Evolutionary conservation across 495 filamentous ascomycete species (phyloP).

Genomic region (Niebla homalea): DNA sequence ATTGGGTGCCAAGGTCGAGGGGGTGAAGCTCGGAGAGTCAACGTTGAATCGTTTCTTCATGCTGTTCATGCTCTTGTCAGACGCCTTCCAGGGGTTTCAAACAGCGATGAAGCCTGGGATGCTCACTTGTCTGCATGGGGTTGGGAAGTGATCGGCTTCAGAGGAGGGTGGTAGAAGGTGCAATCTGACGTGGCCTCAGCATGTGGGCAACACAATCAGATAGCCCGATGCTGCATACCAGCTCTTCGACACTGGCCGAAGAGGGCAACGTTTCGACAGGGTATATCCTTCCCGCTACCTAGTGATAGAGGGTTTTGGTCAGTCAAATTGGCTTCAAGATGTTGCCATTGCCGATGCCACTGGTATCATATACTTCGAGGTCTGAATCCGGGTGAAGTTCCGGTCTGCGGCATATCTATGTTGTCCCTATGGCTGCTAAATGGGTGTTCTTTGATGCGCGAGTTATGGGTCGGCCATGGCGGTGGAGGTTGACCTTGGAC

Average conservation of each 20-base stretch:
- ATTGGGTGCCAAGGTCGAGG: slow-evolving; percentile 39
- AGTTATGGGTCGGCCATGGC: slow-evolving; percentile 11
- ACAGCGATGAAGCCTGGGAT: slow-evolving; percentile 3
- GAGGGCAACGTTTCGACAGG: slow-evolving; percentile 87
- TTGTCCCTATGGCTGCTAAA: too few species aligned
- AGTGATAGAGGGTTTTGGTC: neutral
- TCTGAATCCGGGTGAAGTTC: slow-evolving; percentile 48
- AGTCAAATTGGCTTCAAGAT: neutral
- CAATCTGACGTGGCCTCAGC: slow-evolving; percentile 40
- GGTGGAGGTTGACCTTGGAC: neutral
- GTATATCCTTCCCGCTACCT: slow-evolving; percentile 70
- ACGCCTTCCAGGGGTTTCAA: neutral
- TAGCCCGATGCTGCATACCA: neutral
- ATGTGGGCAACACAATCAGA: neutral
- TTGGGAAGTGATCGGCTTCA: slow-evolving; percentile 38
- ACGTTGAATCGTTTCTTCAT: slow-evolving; percentile 80
- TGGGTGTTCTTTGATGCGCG: neutral
- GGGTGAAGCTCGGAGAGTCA: slow-evolving; percentile 91
- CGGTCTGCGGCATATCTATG: slow-evolving; percentile 18
- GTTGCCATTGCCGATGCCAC: too few species aligned
- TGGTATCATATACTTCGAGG: slow-evolving; percentile 36
- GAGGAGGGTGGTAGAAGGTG: slow-evolving; percentile 77
- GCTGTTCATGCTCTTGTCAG: slow-evolving; percentile 16
- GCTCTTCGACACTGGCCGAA: slow-evolving; percentile 69
- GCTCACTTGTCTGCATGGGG: slow-evolving; percentile 46